Conservation (phyloP, 768 basidiomycete genomes). For the Boletellus emodensis region DNA sequence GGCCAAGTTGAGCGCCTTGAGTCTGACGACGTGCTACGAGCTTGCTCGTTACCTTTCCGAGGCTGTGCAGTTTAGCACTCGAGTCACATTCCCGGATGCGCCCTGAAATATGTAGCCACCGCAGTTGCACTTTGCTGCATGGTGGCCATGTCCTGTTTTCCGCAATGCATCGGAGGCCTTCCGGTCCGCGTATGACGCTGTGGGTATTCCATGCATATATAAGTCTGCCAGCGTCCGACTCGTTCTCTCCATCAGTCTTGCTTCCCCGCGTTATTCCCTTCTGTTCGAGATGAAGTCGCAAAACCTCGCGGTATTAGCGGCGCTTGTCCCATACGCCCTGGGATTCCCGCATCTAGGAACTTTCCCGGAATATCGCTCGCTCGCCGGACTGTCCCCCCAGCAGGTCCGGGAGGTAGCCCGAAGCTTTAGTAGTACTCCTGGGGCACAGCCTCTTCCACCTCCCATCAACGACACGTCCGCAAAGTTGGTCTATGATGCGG, state of each 20-base stretch:
- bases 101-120: too few relatives aligned
- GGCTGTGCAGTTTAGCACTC: too few relatives aligned
- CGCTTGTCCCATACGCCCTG: slow-evolving; percentile 3
- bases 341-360: slow-evolving; percentile 13
- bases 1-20: not conserved
- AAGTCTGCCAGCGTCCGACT: too few relatives aligned
- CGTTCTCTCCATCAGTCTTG: too few relatives aligned
- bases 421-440: slow-evolving; percentile 17
- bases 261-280: too few relatives aligned
- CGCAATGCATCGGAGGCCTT: too few relatives aligned
- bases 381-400: slow-evolving; percentile 16
- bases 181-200: too few relatives aligned
- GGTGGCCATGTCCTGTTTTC: too few relatives aligned
- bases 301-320: not conserved
- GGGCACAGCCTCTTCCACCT: slow-evolving; percentile 21
- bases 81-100: too few relatives aligned
- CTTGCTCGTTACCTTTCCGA: not conserved
- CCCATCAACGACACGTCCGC: slow-evolving; percentile 22
- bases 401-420: slow-evolving; percentile 12
- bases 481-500: slow-evolving; percentile 18
- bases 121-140: too few relatives aligned
- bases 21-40: not conserved
- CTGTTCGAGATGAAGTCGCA: slow-evolving; percentile 1
- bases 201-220: too few relatives aligned
- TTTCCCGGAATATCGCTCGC: slow-evolving; percentile 21